Evolutionary conservation across 345 rosid species (phyloP), one percentile per base, ranked within the genome.

Genomic region (Eucalyptus caleyi): DNA sequence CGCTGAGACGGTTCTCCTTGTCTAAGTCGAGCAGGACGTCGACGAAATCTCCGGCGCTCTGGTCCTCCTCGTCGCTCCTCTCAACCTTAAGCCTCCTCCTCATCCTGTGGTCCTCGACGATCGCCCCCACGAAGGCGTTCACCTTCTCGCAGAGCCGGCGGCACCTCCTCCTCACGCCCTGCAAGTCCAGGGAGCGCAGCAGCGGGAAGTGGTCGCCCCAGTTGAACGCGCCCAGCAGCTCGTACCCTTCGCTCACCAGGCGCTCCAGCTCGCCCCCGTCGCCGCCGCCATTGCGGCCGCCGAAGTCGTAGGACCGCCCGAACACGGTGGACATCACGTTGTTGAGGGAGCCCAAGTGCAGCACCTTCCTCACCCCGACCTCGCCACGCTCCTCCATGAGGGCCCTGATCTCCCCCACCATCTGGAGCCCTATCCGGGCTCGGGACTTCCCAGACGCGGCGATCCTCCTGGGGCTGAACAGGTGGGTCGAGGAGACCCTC

Each of bases 121-220:
- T 95, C 80, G 90, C 86, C 18, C 94, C 94, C 23, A 96, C 99
- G 87, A 93, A 96, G 16, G 90, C 89, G 87, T 93, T 95, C 34
- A 97, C 99, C 86, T 93, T 92, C 13, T 87, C 86, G 45, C 91
- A 95, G 91, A 96, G 91, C 15, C 87, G 92, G 85, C 92, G 93
- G 53, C 98, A 94, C 87, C 96, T 95, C 92, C 91, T 94, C 92
- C 97, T 93, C 87, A 96, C 96, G 19, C 98, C 97, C 91, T 96
- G 99, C 89, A 93, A 92, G 89, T 96, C 99, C 37, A 97, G 88
- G 94, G 92, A 94, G 40, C 96, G 91, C 88, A 97, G 50, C 26
- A 93, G 9, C n/a, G 98, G 95, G 89, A 96, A 96, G 92, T 96
- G 99, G 69, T 97, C 99, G 80, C 97, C 92, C 98, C 98, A 97